phyloP scores from a whole-genome alignment of 2,329 filamentous ascomycete species.

The Parafenestella ontariensis region DNA sequence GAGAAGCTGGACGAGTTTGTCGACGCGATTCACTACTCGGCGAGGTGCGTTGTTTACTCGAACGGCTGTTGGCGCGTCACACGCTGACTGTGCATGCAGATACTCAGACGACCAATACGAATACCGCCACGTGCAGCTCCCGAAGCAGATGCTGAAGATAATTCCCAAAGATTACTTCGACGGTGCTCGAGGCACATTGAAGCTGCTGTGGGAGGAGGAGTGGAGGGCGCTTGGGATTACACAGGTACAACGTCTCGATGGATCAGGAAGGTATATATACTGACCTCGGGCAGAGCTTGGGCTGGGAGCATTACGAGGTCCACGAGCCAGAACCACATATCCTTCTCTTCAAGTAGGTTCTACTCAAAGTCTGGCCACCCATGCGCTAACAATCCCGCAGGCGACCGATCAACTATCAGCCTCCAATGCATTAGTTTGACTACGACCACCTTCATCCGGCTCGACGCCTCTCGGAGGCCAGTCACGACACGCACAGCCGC shows the following conservation, averaged over 20 bases:
- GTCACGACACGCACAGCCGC: background rate
- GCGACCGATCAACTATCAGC: slow-evolving; percentile 84
- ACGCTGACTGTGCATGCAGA: slow-evolving; percentile 58
- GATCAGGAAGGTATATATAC: background rate
- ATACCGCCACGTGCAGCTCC: slow-evolving; percentile 96
- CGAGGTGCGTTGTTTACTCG: slow-evolving; percentile 67
- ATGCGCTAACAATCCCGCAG: slow-evolving; percentile 53
- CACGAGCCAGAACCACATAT: slow-evolving; percentile 99
- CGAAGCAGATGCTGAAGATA: slow-evolving; percentile 96
- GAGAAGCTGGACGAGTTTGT: slow-evolving; percentile 88
- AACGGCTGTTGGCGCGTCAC: slow-evolving; percentile 17
- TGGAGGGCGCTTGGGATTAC: slow-evolving; percentile 98
- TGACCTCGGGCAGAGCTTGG: slow-evolving; percentile 74
- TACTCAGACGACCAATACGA: slow-evolving; percentile 94
- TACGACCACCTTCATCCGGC: slow-evolving; percentile 8
- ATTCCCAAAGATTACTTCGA: slow-evolving; percentile 97
- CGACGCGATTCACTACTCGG: slow-evolving; percentile 94
- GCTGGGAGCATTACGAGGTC: slow-evolving; percentile 99
- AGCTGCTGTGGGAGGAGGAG: slow-evolving; percentile 97
- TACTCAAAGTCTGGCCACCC: background rate
- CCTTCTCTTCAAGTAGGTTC: slow-evolving; percentile 91
- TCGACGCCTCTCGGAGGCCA: slow-evolving; percentile 12
- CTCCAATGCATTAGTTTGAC: slow-evolving; percentile 58
- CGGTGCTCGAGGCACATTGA: slow-evolving; percentile 85
- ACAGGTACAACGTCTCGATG: slow-evolving; percentile 67